A percentile compares a stretch with the other conserved stretches of the same genome.
Evolutionary conservation across 257 asterid species (phyloP).

Genomic region (Solanum sejunctum): DNA sequence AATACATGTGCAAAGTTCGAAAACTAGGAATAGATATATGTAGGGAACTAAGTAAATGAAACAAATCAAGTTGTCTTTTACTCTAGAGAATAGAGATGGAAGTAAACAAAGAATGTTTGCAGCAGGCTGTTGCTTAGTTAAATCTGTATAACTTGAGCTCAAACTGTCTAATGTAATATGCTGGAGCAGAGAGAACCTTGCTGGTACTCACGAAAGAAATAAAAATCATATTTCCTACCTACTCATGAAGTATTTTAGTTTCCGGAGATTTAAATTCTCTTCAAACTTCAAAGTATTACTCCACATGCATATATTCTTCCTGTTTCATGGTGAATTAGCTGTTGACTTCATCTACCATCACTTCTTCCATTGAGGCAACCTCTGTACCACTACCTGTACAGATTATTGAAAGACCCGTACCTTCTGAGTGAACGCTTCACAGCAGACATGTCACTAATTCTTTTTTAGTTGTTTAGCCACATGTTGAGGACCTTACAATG

Average conservation of each 20-base stretch:
- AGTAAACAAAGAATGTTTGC: background rate
- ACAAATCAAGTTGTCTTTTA: no score
- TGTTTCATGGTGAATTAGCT: background rate
- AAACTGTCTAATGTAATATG: background rate
- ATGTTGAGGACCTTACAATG: background rate
- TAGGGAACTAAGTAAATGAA: no score
- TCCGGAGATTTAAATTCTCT: background rate
- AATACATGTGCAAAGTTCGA: no score
- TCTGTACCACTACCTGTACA: constrained; percentile 65
- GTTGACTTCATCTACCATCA: constrained; percentile 8
- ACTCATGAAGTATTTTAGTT: background rate
- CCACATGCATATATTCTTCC: background rate
- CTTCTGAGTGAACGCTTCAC: background rate
- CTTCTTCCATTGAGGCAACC: constrained; percentile 78
- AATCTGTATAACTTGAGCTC: background rate
- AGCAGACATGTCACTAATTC: background rate
- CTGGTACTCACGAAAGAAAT: background rate
- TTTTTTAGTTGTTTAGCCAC: background rate
- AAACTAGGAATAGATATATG: no score
- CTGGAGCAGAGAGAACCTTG: background rate
- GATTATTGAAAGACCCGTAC: background rate
- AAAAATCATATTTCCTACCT: background rate
- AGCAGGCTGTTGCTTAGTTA: background rate
- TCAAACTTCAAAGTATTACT: background rate
- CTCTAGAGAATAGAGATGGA: no score